Evolutionary conservation across 1,284 basidiomycete species (phyloP), one percentile per base, ranked within the genome.

Genomic region (Papiliotrema flavescens): DNA sequence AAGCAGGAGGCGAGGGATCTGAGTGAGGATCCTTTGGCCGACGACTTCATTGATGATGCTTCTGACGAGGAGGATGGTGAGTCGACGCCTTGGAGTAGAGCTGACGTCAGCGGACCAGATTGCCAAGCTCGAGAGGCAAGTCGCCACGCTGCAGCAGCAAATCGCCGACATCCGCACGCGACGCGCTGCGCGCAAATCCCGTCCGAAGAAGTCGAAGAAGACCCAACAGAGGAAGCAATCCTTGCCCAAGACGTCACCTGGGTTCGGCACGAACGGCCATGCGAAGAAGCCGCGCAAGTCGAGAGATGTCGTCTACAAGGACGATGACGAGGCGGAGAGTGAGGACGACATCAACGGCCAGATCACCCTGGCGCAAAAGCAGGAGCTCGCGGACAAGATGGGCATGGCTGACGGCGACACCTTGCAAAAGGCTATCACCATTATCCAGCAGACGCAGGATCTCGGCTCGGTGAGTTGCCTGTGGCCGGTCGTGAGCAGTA

Each of bases 301-400:
- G 14, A 72, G 67, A 57, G 69, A 71, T 52, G 37, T 56, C 11
- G 39, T 46, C 22, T 75, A 75, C 60, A 70, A 66, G 40, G 74
- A 78, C 23, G 79, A 77, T n/a, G 77, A 78, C 20, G 76, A 69
- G 22, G 73, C 71, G 4, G 71, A 72, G 49, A 59, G 40, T 41
- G 67, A 62, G 24, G 67, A 67, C 52, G 61, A 55, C 37, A 26
- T 59, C 47, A 45, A 62, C 15, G 55, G 55, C 42, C 56, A 50
- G 24, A 62, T 96, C 34, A 87, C 89, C 40, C 90, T 94, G 71
- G 88, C 91, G 65, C 92, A 96, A 80, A 96, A 97, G 85, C 91
- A 94, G 78, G 90, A 96, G 70, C 80, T 97, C 54, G 94, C 91
- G 65, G 90, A 94, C 74, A 89, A 91, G 52, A 97, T 97, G 65